Base-by-base conservation (phyloP, 2,329 filamentous ascomycete species). In the Phaeosphaeriaceae sp. region DNA sequence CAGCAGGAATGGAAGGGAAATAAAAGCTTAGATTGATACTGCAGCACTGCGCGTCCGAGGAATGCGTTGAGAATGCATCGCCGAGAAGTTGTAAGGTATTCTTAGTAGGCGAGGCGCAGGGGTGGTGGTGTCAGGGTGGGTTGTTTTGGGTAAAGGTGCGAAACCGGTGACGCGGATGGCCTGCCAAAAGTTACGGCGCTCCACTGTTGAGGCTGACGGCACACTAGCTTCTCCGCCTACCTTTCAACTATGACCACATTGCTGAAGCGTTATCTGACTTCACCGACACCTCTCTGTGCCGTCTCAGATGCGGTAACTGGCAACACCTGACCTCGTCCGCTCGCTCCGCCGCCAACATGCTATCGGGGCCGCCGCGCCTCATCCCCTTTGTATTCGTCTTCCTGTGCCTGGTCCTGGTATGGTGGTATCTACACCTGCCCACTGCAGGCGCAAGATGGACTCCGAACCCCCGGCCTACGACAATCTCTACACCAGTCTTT, bases 301-400 rank as follows among this genome's bases (percentile, higher is more conserved):
- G 13, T 40, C 15, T 49, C 23, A 35, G 49, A 61, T 60, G 61
- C 44, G 53, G 55, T 60, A 58, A 66, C 40, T 52, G 49, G 52
- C 50, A 28, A 35, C 54, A 30, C 47, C 43, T 30, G 11, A 54
- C 55, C 48, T 56, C 54, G 40, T 40, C 63, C 56, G 49, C 23
- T 53, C 58, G 44, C 53, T 48, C 32, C 56, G 35, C 56, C 56
- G 62, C 43, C 68, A 75, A n/a, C 28, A 77, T 77, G 75, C 69
- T 77, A 55, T 70, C 73, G 53, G 72, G 74, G 49, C 75, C 75
- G 30, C 75, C 75, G 21, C 70, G 75, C 54, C 64, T 74, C 19
- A 56, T 76, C 2, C 72, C 72, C 50, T 63, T 73, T 32, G 54
- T 76, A 53, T 64, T 69, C 46, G 54, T 72, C 52, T 59, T 72